phyloP scores from a whole-genome alignment of 805 yeast genomes.

The Saccharomycopsis fibuligera region DNA sequence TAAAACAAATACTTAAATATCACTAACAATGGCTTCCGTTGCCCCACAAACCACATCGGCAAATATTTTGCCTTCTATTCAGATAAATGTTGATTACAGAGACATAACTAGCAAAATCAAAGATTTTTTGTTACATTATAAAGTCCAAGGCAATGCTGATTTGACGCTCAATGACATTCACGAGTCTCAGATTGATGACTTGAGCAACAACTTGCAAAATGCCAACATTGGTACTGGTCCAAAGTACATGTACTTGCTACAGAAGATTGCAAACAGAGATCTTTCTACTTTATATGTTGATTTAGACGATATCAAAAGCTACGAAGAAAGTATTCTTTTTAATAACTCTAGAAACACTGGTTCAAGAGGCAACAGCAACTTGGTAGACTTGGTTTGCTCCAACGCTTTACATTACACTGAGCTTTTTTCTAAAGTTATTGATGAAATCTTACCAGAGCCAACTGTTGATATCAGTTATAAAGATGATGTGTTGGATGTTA shows the following conservation, averaged over 20 bases:
- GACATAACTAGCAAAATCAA: slow-evolving; percentile 51
- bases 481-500: slow-evolving; percentile 90
- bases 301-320: slow-evolving; percentile 74
- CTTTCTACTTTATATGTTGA: slow-evolving; percentile 61
- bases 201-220: slow-evolving; percentile 22
- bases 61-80: slow-evolving; percentile 52
- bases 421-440: slow-evolving; percentile 67
- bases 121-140: slow-evolving; percentile 66
- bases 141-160: slow-evolving; percentile 27
- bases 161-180: slow-evolving; percentile 27
- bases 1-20: neutral
- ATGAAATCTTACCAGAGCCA: slow-evolving; percentile 82
- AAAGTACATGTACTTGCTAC: slow-evolving; percentile 72
- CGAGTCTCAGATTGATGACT: slow-evolving; percentile 27
- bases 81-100: slow-evolving; percentile 66
- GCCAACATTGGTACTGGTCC: slow-evolving; percentile 39
- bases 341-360: slow-evolving; percentile 28
- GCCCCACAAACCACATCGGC: slow-evolving; percentile 20
- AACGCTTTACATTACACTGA: slow-evolving; percentile 80
- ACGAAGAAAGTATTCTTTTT: slow-evolving; percentile 44
- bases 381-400: slow-evolving; percentile 55
- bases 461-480: slow-evolving; percentile 69
- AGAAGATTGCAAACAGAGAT: slow-evolving; percentile 81
- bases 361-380: slow-evolving; percentile 26
- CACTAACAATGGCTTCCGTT: slow-evolving; percentile 7